These are phyloP conservation scores for Fusarium annulatum DNA, from an alignment of 2,329 filamentous ascomycete genomes.

Conservation along the genomic window DNA sequence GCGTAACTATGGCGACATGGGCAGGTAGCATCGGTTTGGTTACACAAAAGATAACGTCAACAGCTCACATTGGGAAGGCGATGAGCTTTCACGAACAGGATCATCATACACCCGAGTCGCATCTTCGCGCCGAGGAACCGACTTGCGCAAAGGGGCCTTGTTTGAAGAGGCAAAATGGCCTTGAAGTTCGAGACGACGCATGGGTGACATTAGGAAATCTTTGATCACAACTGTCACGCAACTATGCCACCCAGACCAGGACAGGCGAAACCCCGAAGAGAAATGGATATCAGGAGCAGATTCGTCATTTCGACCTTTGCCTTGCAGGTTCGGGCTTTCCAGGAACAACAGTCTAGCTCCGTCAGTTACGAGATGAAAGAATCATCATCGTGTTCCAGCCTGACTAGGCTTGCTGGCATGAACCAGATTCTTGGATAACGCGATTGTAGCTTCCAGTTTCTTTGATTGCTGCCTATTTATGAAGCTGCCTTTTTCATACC, in stretches of 20 bases:
- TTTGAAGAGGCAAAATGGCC: not conserved
- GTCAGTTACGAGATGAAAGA: slow-evolving; percentile 1
- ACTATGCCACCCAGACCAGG: not conserved
- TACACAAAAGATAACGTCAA: slow-evolving; percentile 2
- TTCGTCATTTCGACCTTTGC: not conserved
- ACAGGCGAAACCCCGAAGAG: not conserved
- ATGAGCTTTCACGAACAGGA: not conserved
- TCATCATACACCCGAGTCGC: slow-evolving; percentile 10
- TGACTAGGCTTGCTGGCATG: slow-evolving; percentile 1
- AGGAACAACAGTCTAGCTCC: not conserved
- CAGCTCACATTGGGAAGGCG: not conserved
- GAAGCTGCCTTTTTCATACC: slow-evolving; percentile 1
- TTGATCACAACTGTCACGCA: not conserved
- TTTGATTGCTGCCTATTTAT: slow-evolving; percentile 8
- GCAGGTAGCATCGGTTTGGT: slow-evolving; percentile 3
- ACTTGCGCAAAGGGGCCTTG: not conserved
- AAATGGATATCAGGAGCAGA: not conserved
- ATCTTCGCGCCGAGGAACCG: slow-evolving; percentile 6
- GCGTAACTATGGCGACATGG: not conserved
- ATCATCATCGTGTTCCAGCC: slow-evolving; percentile 3
- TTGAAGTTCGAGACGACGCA: not conserved
- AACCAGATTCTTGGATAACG: slow-evolving; percentile 13
- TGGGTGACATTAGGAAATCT: not conserved
- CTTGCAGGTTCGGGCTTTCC: not conserved
- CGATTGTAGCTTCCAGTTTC: not conserved